These are phyloP conservation scores for Epichloe elymi DNA, from an alignment of 2,329 filamentous ascomycete species.

Conservation along the genomic window DNA sequence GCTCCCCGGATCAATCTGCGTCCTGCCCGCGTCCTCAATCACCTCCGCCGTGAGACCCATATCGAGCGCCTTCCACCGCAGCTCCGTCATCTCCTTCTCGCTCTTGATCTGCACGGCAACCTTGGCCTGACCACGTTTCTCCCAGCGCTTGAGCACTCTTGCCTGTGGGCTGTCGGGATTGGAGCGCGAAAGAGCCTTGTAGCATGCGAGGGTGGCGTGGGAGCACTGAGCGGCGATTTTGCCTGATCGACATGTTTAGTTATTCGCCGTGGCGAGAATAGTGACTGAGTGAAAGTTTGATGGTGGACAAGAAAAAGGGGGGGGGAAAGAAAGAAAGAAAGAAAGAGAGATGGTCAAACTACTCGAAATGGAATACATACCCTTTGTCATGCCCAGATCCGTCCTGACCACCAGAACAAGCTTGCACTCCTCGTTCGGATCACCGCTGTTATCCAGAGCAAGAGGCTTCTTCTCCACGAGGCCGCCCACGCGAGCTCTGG, in stretches of 20 bases:
- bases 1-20: slow-evolving; percentile 89
- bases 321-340: neutral
- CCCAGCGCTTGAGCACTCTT: slow-evolving; percentile 68
- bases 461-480: slow-evolving; percentile 6
- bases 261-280: neutral
- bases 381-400: slow-evolving; percentile 95
- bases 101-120: slow-evolving; percentile 81
- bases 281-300: no score
- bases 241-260: slow-evolving; percentile 35
- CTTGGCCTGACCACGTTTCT: slow-evolving; percentile 77
- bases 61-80: slow-evolving; percentile 68
- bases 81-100: slow-evolving; percentile 64
- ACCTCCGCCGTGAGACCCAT: slow-evolving; percentile 79
- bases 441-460: slow-evolving; percentile 19
- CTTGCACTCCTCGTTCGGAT: slow-evolving; percentile 71
- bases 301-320: neutral
- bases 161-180: slow-evolving; percentile 40
- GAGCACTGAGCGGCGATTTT: slow-evolving; percentile 95
- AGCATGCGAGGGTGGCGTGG: slow-evolving; percentile 95
- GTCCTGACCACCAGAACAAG: slow-evolving; percentile 84
- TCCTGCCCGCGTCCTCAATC: slow-evolving; percentile 89
- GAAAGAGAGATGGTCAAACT: no score
- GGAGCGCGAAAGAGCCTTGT: slow-evolving; percentile 63
- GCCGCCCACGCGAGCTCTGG: slow-evolving; percentile 15
- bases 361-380: slow-evolving; percentile 32